Conservation (phyloP, 495 filamentous ascomycete genomes). For the Penicillium daleae region DNA sequence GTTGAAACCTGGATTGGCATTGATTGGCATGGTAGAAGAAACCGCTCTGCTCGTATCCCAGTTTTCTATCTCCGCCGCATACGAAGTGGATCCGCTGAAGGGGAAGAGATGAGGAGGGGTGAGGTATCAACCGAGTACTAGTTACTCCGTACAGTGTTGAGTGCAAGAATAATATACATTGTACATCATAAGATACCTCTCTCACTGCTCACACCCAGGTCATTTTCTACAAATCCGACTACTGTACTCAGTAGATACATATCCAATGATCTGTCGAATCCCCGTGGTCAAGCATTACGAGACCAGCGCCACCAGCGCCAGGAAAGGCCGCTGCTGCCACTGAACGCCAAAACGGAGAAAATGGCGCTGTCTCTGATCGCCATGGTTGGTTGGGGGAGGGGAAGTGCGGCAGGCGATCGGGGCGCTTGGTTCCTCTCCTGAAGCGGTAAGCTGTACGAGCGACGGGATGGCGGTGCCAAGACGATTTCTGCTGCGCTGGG, state of each 20-base stretch:
- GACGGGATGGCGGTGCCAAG: slow-evolving; percentile 7
- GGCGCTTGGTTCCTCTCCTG: not conserved
- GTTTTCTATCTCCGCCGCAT: slow-evolving; percentile 2
- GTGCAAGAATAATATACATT: too few species aligned
- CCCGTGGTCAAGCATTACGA: slow-evolving; percentile 5
- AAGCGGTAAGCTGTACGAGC: slow-evolving; percentile 9
- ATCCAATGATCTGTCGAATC: slow-evolving; percentile 1
- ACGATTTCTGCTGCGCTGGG: not conserved
- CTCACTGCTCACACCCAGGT: too few species aligned
- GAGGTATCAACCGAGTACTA: too few species aligned
- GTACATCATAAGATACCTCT: too few species aligned
- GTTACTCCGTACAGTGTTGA: too few species aligned
- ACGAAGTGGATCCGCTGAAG: not conserved
- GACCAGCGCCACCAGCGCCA: slow-evolving; percentile 2
- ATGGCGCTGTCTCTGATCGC: not conserved
- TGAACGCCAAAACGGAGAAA: too few species aligned
- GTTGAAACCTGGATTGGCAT: too few species aligned
- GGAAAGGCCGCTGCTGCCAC: not conserved
- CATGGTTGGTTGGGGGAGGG: too few species aligned
- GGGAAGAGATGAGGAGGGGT: not conserved
- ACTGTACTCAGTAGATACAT: too few species aligned
- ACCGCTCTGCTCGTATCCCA: not conserved
- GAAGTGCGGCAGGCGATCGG: slow-evolving; percentile 1
- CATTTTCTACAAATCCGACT: not conserved
- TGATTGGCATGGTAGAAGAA: not conserved